A percentile compares a stretch with the other conserved stretches of the same genome.
Conservation (phyloP, 164 flowering plant genomes). For the Echeveria elegans region DNA sequence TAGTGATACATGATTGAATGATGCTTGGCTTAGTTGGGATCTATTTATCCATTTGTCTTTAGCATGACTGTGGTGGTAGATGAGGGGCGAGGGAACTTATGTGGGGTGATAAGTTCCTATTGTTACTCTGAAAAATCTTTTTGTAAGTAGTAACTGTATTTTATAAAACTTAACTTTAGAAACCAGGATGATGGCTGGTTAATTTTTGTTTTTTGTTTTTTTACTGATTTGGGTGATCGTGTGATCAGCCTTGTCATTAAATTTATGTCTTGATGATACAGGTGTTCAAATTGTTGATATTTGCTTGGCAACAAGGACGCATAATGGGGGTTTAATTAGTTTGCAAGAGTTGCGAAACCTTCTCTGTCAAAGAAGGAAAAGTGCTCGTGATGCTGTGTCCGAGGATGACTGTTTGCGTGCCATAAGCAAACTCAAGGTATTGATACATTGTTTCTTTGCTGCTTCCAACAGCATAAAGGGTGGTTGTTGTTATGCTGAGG, state of each 20-base stretch:
- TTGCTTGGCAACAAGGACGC: constrained; percentile 86
- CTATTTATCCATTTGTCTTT: not conserved
- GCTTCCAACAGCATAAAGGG: not conserved
- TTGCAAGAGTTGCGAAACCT: constrained; percentile 74
- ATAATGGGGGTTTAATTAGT: constrained; percentile 88
- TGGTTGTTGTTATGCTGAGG: not conserved
- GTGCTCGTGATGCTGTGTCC: constrained; percentile 76
- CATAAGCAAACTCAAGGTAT: constrained; percentile 88
- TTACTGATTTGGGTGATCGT: not conserved
- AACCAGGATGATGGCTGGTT: not conserved
- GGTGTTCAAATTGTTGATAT: constrained; percentile 96
- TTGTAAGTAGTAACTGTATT: not conserved
- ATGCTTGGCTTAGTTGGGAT: not conserved
- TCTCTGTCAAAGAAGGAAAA: constrained; percentile 70
- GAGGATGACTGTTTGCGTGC: constrained; percentile 99
- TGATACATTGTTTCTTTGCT: not conserved
- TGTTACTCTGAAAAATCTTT: not conserved
- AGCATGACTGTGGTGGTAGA: not conserved
- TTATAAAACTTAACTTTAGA: not conserved
- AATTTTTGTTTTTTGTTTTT: not conserved
- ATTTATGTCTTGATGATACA: constrained; percentile 34
- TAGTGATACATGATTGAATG: not conserved
- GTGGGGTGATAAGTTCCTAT: too few species aligned
- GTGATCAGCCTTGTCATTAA: not conserved
- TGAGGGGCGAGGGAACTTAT: too few species aligned